Base-by-base conservation (phyloP, 768 basidiomycete genomes). In the Strobilomyces confusus region DNA sequence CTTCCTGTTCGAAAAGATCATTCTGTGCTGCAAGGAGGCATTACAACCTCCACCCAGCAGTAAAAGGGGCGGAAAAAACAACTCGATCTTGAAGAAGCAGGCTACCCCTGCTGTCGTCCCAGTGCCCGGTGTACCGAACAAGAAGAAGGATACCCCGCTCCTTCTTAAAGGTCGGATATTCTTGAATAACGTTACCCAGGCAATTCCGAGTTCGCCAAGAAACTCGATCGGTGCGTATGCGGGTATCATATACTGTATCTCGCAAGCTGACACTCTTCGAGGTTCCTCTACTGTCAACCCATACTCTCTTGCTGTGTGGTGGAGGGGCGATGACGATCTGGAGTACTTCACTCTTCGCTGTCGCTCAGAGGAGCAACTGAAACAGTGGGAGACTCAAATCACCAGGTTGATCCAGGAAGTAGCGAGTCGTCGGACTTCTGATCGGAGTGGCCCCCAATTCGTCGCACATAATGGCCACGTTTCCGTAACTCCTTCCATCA, bases 1-100 rank as follows among this genome's bases (percentile, higher is more conserved):
- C 53, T 99, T 98, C 79, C 77, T 99, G 33, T 99, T 99, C 60
- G 95, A 98, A 75, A 93, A 93, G 75, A 99, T 99, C 71, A 93
- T 99, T 59, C 80, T 98, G 20, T 99, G 97, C 72, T 98, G 97
- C 78, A 98, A 98, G 70, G 97, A 98, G 69, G 87, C 88, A 7
- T 66, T 78, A 15, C 77, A 77, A 6, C 77, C 78, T 7, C 76
- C 80, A 12, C 75, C 78, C 33, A 83, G 79, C 56, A 77, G 80
- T 37, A 83, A 81, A 69, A 90, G 92, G 71, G 75, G 75, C 36
- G 77, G 79, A 60, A 98, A 98, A 78, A 93, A 80, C 65, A 89
- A 90, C 52, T 91, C 91, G 8, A 82, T 98, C 46, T 70, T 97
- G 56, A 92, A 95, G 78, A 95, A 94, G 72, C 87, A 88, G 58